Conservation (phyloP, 2,329 filamentous ascomycete genomes). For the Talaromyces verruculosus region DNA sequence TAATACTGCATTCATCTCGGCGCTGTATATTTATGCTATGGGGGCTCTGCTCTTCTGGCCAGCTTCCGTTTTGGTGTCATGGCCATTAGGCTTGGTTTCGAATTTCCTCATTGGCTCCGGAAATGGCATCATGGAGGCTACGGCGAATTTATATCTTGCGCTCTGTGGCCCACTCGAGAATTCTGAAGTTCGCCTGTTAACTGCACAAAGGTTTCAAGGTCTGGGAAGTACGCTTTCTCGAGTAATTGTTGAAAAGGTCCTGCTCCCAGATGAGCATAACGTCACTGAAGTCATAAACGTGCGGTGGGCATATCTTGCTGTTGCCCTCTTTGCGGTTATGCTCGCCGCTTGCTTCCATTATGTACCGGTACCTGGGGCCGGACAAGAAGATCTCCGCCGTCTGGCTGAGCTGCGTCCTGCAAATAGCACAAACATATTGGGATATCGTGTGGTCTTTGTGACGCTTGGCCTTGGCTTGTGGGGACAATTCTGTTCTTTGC, state of each 20-base stretch:
- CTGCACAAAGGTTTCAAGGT: background rate
- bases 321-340: background rate
- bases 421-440: background rate
- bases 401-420: background rate
- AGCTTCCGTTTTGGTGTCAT: background rate
- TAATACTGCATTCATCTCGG: background rate
- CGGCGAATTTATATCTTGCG: background rate
- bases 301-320: background rate
- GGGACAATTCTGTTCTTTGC: background rate
- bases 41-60: background rate
- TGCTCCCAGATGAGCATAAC: background rate
- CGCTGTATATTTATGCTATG: background rate
- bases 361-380: background rate
- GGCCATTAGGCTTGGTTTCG: background rate
- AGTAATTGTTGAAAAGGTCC: background rate
- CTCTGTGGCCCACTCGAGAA: background rate
- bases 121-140: background rate
- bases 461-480: background rate
- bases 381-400: background rate
- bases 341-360: background rate
- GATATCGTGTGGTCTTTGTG: background rate
- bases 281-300: background rate
- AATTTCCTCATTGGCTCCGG: background rate
- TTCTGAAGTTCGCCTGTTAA: background rate
- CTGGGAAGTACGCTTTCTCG: background rate